A percentile compares a stretch with the other conserved stretches of the same genome.
phyloP scores from a whole-genome alignment of 495 filamentous ascomycete species.

The Cercophora newfieldiana region DNA sequence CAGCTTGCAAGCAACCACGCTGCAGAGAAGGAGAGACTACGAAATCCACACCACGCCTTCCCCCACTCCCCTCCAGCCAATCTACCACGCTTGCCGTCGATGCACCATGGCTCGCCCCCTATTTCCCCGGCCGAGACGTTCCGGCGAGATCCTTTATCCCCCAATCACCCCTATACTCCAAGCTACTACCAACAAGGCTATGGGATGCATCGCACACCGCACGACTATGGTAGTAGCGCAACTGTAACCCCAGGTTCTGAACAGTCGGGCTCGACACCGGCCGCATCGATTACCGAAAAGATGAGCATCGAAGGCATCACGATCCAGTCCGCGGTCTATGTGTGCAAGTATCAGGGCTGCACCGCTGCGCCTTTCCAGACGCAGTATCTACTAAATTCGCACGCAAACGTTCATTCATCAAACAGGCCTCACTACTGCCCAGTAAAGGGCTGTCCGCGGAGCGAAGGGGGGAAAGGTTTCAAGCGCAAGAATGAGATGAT shows the following conservation, averaged over 20 bases:
- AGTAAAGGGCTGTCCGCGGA: slow-evolving; percentile 73
- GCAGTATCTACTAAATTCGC: slow-evolving; percentile 79
- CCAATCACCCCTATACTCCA: slow-evolving; percentile 17
- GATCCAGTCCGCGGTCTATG: slow-evolving; percentile 33
- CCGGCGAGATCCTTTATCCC: slow-evolving; percentile 30
- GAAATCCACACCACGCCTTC: slow-evolving; percentile 25
- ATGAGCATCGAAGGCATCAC: slow-evolving; percentile 55
- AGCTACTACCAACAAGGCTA: slow-evolving; percentile 20
- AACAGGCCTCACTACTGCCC: slow-evolving; percentile 90
- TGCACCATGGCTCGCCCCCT: slow-evolving; percentile 38
- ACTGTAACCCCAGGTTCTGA: slow-evolving; percentile 36
- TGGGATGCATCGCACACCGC: slow-evolving; percentile 19
- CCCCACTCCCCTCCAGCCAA: slow-evolving; percentile 27
- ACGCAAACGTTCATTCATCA: slow-evolving; percentile 93
- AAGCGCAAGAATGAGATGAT: slow-evolving; percentile 99
- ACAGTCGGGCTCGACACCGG: slow-evolving; percentile 38
- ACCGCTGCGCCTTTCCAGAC: slow-evolving; percentile 88
- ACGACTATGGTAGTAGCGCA: slow-evolving; percentile 28
- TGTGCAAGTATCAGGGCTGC: slow-evolving; percentile 57
- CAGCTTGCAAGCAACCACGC: slow-evolving; percentile 67
- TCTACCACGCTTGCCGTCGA: slow-evolving; percentile 23
- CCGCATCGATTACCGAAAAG: slow-evolving; percentile 43
- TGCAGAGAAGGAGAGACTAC: slow-evolving; percentile 33
- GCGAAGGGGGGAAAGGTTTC: slow-evolving; percentile 87
- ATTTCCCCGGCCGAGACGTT: slow-evolving; percentile 34